Evolutionary conservation across 805 yeast genomes (phyloP).

Genomic region (Wickerhamomyces subpelliculosus): DNA sequence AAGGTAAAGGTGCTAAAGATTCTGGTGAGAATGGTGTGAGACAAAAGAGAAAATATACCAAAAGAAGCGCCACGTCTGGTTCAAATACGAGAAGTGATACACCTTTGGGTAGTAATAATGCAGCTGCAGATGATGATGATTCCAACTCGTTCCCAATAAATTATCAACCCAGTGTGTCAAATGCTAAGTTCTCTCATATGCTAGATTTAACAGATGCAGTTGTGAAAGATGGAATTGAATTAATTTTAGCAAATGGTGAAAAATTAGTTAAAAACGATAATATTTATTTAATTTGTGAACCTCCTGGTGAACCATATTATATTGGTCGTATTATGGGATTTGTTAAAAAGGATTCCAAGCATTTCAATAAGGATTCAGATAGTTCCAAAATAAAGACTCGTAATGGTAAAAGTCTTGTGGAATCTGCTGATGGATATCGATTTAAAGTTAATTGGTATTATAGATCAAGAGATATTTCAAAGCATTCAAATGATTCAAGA

Average conservation of each 20-base stretch:
- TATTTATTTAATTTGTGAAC: conserved; percentile 82
- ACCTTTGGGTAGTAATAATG: background rate
- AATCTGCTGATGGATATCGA: conserved; percentile 44
- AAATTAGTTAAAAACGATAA: conserved; percentile 38
- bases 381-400: conserved; percentile 9
- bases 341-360: conserved; percentile 22
- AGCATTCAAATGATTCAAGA: conserved; percentile 63
- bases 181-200: conserved; percentile 25
- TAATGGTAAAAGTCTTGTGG: conserved; percentile 18
- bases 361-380: conserved; percentile 11
- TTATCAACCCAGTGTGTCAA: conserved; percentile 15
- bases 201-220: conserved; percentile 32
- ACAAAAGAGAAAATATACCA: too few relatives aligned
- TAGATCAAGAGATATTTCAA: conserved; percentile 78
- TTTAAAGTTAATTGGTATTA: conserved; percentile 88
- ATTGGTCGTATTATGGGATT: conserved; percentile 82
- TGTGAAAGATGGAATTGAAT: conserved; percentile 19
- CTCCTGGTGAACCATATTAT: conserved; percentile 92
- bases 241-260: conserved; percentile 15
- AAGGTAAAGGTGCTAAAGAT: background rate
- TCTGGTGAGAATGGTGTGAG: background rate
- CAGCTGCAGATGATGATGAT: conserved; percentile 2
- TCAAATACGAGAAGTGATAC: background rate
- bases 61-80: background rate
- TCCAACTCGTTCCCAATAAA: conserved; percentile 19